Percentiles rank a stretch among this genome's conserved stretches.
These are phyloP conservation scores for Sicyos edulis DNA, from an alignment of 306 rosid genomes.

Conservation along the genomic window DNA sequence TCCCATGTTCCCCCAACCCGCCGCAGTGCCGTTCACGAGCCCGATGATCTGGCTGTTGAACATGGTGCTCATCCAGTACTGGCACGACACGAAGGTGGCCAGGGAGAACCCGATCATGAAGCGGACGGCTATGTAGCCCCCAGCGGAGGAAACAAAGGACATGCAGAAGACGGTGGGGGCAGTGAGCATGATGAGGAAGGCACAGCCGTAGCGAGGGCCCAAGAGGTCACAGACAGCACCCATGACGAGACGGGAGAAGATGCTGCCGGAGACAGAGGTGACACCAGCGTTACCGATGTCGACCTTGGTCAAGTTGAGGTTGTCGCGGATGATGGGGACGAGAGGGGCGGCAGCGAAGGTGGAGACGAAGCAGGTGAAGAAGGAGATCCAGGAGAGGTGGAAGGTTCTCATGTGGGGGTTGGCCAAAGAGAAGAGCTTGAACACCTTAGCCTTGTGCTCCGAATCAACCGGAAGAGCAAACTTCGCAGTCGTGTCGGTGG, in stretches of 20 bases:
- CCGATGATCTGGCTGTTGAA: constrained; percentile 77
- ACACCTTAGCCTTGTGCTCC: constrained; percentile 67
- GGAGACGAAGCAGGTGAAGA: constrained; percentile 80
- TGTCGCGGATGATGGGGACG: constrained; percentile 25
- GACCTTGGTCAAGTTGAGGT: constrained; percentile 38
- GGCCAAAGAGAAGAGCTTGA: constrained; percentile 63
- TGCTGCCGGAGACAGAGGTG: constrained; percentile 74
- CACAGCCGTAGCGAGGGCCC: constrained; percentile 82
- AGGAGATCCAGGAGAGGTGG: constrained; percentile 90
- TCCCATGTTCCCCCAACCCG: constrained; percentile 98
- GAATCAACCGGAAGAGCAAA: constrained; percentile 74
- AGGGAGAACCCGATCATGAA: constrained; percentile 85
- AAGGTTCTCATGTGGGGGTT: constrained; percentile 97
- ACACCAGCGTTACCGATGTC: constrained; percentile 92
- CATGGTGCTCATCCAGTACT: constrained; percentile 97
- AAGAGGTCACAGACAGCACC: constrained; percentile 75
- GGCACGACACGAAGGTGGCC: constrained; percentile 91
- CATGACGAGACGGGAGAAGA: constrained; percentile 75
- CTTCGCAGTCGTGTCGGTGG: constrained; percentile 55
- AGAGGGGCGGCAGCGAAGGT: constrained; percentile 88
- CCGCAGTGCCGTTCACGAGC: constrained; percentile 75
- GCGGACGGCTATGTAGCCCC: constrained; percentile 55
- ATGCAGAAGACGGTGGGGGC: constrained; percentile 34
- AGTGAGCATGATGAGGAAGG: constrained; percentile 15
- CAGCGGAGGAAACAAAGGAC: constrained; percentile 60